phyloP scores from a whole-genome alignment of 1,284 basidiomycete species.

The Ganoderma sinense region DNA sequence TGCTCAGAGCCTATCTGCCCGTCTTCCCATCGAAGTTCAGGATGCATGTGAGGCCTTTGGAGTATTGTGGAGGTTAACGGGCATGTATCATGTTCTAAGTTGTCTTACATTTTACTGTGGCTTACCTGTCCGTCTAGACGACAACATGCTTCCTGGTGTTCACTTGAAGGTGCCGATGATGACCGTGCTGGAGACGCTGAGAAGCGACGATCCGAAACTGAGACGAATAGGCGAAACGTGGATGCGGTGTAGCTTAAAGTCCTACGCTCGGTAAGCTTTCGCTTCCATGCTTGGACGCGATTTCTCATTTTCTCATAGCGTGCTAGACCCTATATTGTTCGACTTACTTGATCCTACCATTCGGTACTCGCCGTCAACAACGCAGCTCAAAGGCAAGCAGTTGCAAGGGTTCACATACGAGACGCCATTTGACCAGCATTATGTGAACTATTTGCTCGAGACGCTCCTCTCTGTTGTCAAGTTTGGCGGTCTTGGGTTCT shows the following conservation, averaged over 20 bases:
- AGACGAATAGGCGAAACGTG: constrained; percentile 90
- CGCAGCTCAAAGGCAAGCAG: constrained; percentile 70
- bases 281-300: constrained; percentile 8
- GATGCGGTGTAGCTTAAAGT: constrained; percentile 94
- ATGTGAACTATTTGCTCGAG: constrained; percentile 76
- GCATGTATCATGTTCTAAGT: constrained; percentile 48
- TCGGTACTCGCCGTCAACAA: constrained; percentile 54
- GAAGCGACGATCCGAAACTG: constrained; percentile 75
- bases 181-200: constrained; percentile 85
- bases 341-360: constrained; percentile 80
- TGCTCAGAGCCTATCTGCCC: constrained; percentile 70
- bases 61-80: constrained; percentile 89
- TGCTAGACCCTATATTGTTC: constrained; percentile 87
- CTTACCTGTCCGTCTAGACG: constrained; percentile 60
- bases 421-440: constrained; percentile 80
- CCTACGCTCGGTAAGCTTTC: constrained; percentile 80
- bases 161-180: constrained; percentile 87
- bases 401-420: constrained; percentile 75
- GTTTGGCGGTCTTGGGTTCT: constrained; percentile 90
- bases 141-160: constrained; percentile 81
- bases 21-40: constrained; percentile 54
- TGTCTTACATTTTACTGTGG: not conserved
- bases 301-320: constrained; percentile 49
- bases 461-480: constrained; percentile 81
- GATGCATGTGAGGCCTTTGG: constrained; percentile 90